phyloP scores from a whole-genome alignment of 2,329 filamentous ascomycete species.

The Hypoxylon sp. region DNA sequence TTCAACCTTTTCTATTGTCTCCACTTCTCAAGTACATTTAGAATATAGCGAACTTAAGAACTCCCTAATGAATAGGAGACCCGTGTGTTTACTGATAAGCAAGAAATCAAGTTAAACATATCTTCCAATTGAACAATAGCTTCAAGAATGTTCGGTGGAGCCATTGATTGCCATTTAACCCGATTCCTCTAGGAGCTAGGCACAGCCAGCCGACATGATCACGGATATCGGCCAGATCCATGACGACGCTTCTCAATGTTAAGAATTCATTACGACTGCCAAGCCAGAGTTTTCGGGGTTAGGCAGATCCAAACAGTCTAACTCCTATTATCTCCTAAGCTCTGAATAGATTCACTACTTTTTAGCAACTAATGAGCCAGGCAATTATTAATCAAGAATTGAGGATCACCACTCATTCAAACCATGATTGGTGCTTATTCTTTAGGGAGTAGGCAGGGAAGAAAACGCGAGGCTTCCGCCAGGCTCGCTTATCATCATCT shows the following conservation, averaged over 20 bases:
- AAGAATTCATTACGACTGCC: conserved; percentile 26
- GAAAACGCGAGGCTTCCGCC: conserved; percentile 13
- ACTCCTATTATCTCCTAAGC: conserved; percentile 26
- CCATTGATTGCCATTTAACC: neutral
- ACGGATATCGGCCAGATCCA: neutral
- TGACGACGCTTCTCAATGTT: neutral
- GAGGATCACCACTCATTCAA: conserved; percentile 1
- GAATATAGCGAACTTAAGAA: neutral
- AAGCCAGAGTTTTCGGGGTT: conserved; percentile 23
- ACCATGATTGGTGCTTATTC: conserved; percentile 10
- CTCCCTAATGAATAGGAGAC: neutral
- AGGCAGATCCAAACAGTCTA: conserved; percentile 17
- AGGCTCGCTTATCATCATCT: neutral
- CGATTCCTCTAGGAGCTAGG: neutral
- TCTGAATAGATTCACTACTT: neutral
- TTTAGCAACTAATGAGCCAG: neutral
- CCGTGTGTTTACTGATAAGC: too few species aligned
- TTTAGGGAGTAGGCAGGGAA: neutral
- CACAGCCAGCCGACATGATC: neutral
- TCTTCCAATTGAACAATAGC: neutral
- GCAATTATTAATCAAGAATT: conserved; percentile 19
- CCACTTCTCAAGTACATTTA: neutral
- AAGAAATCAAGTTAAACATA: neutral
- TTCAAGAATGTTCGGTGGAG: conserved; percentile 13
- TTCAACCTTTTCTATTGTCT: too few species aligned